These are phyloP conservation scores for Knufia petricola DNA, from an alignment of 2,329 filamentous ascomycete genomes.

Conservation along the genomic window DNA sequence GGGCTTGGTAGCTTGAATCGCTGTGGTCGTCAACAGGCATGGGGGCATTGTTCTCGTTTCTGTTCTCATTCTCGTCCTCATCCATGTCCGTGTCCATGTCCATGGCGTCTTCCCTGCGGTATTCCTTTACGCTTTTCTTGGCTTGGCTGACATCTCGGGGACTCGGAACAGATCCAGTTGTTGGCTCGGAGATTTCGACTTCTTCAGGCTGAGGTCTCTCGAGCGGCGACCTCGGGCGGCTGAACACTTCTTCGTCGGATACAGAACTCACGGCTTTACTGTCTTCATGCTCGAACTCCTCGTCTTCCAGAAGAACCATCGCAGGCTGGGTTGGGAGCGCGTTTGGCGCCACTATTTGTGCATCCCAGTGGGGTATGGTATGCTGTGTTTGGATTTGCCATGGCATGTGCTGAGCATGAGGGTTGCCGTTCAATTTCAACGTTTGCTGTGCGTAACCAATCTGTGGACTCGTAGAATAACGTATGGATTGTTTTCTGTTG, in stretches of 20 bases:
- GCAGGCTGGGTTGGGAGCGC: background rate
- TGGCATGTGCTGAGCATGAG: background rate
- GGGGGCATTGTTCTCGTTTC: too few relatives aligned
- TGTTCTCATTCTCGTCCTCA: background rate
- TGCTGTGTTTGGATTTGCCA: background rate
- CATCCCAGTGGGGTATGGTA: background rate
- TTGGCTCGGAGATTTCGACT: constrained; percentile 13
- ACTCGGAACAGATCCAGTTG: background rate
- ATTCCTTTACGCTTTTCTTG: constrained; percentile 11
- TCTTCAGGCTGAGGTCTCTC: constrained; percentile 17
- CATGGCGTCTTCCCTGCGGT: background rate
- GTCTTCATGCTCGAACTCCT: background rate
- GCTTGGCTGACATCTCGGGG: background rate
- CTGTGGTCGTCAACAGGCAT: constrained; percentile 9
- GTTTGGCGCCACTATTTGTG: background rate
- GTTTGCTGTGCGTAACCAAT: background rate
- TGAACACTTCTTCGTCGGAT: background rate
- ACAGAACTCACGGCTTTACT: background rate
- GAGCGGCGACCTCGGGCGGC: background rate
- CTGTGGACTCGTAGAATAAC: constrained; percentile 1
- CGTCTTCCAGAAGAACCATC: too few relatives aligned
- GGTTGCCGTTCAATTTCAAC: background rate
- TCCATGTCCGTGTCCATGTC: background rate
- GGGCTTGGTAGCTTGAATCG: constrained; percentile 14
- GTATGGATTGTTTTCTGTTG: background rate